A percentile compares a stretch with the other conserved stretches of the same genome.
Evolutionary conservation across 768 basidiomycete species (phyloP).

Genomic region (Galerina sulciceps): DNA sequence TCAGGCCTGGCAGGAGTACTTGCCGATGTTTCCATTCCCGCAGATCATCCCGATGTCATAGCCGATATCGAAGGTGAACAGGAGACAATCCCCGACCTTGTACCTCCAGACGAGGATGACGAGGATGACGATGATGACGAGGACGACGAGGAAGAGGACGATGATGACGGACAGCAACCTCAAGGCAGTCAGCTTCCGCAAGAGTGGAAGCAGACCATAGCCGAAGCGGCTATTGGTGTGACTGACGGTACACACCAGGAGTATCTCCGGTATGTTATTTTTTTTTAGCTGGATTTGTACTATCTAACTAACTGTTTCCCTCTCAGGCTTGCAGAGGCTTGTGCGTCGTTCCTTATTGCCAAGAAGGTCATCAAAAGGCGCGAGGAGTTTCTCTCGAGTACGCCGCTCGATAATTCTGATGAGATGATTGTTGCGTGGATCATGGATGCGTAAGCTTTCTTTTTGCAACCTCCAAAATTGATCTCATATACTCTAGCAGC

Average conservation of each 20-base stretch:
- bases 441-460: constrained; percentile 8
- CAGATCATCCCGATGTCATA: neutral
- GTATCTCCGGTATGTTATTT: constrained; percentile 3
- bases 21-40: neutral
- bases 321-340: constrained; percentile 8
- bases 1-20: neutral
- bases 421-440: constrained; percentile 15
- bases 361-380: neutral
- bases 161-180: neutral
- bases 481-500: neutral
- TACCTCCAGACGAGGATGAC: neutral
- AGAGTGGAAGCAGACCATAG: neutral
- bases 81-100: constrained; percentile 3
- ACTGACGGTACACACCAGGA: constrained; percentile 1
- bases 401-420: constrained; percentile 7
- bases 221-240: neutral
- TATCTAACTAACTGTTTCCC: neutral
- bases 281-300: neutral
- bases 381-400: constrained; percentile 12
- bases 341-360: constrained; percentile 4
- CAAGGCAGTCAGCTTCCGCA: neutral
- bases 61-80: constrained; percentile 8
- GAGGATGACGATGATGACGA: neutral
- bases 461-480: neutral
- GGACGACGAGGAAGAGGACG: neutral